Base-by-base conservation (phyloP, 148 eudicot species). In the Gaultheria prostrata region DNA sequence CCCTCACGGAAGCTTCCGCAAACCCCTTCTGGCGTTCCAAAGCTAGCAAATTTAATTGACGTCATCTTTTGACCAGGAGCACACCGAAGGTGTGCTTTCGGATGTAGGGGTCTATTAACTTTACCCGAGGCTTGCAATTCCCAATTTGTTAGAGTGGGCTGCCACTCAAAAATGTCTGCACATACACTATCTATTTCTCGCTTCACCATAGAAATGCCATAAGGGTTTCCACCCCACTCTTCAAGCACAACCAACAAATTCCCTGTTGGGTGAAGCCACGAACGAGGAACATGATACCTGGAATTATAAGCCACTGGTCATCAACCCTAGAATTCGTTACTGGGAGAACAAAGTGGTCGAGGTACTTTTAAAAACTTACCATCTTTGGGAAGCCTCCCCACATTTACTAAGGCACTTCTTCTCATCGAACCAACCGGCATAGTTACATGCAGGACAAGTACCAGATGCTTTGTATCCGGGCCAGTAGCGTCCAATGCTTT, bases 281-380 rank as follows among this genome's bases (percentile, higher is more conserved):
- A 92, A 1, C 92, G 94, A 39, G 98, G 98, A 54, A 95, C 91
- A 70, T 95, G 98, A 82, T 94, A 94, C 98, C 98, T 94, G 89
- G 83, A 80, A 90, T 50, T 39, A 80, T 70, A n/a, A 28, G 13
- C 39, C 65, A 72, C 11, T 56, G 53, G 65, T 82, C 26, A 88
- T 26, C 39, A 71, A 6, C 3, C 26, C 24, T 11, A 4, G n/a
- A 32, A 35, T 74, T 17, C 18, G 6, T 2, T 20, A 33, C 56
- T 0, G 8, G n/a, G 30, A 33, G 0, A 51, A 45, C 14, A 50
- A 67, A 33, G 24, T 51, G 51, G 20, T 8, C 0, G 33, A 30
- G 50, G 82, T 5, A 15, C 1, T 12, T 80, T 39, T 39, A 35
- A 28, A 30, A 54, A 51, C 90, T 89, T 72, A 93, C 98, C 96